Evolutionary conservation across 805 yeast genomes (phyloP), one percentile per base, ranked within the genome.

Genomic region (Wickerhamomyces bovis): DNA sequence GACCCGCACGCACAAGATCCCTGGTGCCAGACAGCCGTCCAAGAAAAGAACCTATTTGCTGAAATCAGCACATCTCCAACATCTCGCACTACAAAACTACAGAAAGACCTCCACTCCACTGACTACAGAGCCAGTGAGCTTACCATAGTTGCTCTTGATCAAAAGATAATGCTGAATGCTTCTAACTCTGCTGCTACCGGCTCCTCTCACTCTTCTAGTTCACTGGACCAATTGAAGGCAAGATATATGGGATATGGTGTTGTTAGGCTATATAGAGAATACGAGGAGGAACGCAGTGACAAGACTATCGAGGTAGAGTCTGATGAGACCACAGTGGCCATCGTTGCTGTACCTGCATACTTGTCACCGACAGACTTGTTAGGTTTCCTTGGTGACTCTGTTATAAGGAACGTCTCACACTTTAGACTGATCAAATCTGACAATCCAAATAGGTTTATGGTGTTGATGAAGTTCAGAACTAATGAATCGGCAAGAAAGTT

Each of bases 281-380:
- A 55, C 31, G 64, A 73, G 20, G 62, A 60, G 10, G 64, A 61
- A 7, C 44, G 38, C 2, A 45, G 45, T 11, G 58, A 55, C 21
- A 49, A 52, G 39, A 47, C 50, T 1, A 35, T 57, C 25, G 64
- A 62, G 19, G 62, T 63, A 8, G 63, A 66, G 4, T 80, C 80
- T 0, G 84, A 81, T 58, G 80, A 76, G 31, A 77, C 89, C 1
- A 83, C 85, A 67, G 78, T 87, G 4, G 81, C 92, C 1, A 85
- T 89, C 18, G 64, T 89, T n/a, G 89, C 95, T 0, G 82, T 89
- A 0, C 97, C 97, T 0, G 80, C 85, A 11, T 90, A 89, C 61
- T 83, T 89, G 63, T 82, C 95, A 0, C 86, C 92, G 0, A 83
- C 89, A 21, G 97, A 89, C 56, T 61, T 90, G 21, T 63, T 89